Percentiles rank a stretch among this genome's conserved stretches.
Evolutionary conservation across 106 monocot genomes (phyloP).

Genomic region (Dendrobium catenatum): DNA sequence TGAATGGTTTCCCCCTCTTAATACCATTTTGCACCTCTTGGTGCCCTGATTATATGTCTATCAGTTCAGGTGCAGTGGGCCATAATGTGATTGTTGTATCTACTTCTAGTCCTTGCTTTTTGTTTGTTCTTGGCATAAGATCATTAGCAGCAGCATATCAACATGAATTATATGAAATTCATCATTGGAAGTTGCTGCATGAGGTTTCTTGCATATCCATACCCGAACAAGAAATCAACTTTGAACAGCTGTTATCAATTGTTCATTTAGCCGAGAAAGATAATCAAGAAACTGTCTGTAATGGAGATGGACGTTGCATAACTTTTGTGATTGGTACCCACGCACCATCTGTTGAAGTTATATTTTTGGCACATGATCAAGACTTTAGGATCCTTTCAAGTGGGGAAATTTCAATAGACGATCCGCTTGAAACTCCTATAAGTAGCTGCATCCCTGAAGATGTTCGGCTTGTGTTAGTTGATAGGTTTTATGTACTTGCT

Average conservation of each 20-base stretch:
- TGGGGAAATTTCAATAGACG: conserved; percentile 68
- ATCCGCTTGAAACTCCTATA: conserved; percentile 58
- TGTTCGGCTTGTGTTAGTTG: conserved; percentile 73
- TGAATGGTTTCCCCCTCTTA: conserved; percentile 46
- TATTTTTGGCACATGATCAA: conserved; percentile 38
- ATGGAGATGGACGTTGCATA: conserved; percentile 21
- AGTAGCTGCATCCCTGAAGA: conserved; percentile 84
- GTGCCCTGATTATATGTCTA: conserved; percentile 47
- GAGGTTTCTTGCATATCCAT: conserved; percentile 97
- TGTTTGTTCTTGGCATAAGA: conserved; percentile 65
- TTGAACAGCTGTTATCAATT: conserved; percentile 12
- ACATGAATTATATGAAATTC: conserved; percentile 68
- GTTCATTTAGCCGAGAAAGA: conserved; percentile 14
- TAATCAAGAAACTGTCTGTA: conserved; percentile 8
- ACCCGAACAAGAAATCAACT: conserved; percentile 26
- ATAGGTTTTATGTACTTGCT: conserved; percentile 62
- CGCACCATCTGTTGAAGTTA: conserved; percentile 76
- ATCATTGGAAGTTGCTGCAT: conserved; percentile 40
- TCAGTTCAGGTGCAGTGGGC: conserved; percentile 81
- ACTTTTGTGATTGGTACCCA: conserved; percentile 86
- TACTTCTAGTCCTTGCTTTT: conserved; percentile 79
- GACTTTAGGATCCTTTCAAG: conserved; percentile 42
- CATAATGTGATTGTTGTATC: conserved; percentile 62
- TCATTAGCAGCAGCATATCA: conserved; percentile 27
- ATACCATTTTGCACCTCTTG: conserved; percentile 70